Percentiles rank a stretch among this genome's conserved stretches.
Evolutionary conservation across 2,329 filamentous ascomycete species (phyloP).

Genomic region (Aquanectria penicillioides): DNA sequence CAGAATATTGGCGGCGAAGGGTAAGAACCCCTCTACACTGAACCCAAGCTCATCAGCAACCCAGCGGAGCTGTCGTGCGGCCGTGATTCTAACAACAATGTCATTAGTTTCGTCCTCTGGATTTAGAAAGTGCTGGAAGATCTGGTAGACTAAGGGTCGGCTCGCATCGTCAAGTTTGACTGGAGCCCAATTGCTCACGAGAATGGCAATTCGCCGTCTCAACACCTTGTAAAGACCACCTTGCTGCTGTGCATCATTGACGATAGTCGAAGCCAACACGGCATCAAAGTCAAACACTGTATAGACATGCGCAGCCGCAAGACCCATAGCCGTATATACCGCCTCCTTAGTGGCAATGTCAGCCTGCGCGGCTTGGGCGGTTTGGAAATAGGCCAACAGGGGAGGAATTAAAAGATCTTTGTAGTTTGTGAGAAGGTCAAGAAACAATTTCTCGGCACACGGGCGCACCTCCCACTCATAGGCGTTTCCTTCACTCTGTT

Average conservation of each 20-base stretch:
- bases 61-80: slow-evolving; percentile 83
- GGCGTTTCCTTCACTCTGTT: slow-evolving; percentile 84
- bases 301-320: slow-evolving; percentile 81
- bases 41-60: slow-evolving; percentile 90
- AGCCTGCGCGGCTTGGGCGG: slow-evolving; percentile 71
- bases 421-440: slow-evolving; percentile 90
- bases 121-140: slow-evolving; percentile 88
- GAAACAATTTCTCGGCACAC: slow-evolving; percentile 92
- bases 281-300: slow-evolving; percentile 83
- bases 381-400: slow-evolving; percentile 83
- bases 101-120: slow-evolving; percentile 84
- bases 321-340: slow-evolving; percentile 90
- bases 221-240: slow-evolving; percentile 79
- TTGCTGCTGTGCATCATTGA: slow-evolving; percentile 77
- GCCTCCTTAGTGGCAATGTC: slow-evolving; percentile 91
- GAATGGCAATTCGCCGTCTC: slow-evolving; percentile 85
- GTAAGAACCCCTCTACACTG: slow-evolving; percentile 75
- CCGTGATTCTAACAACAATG: slow-evolving; percentile 89
- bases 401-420: slow-evolving; percentile 83
- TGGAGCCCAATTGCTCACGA: slow-evolving; percentile 89
- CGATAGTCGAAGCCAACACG: slow-evolving; percentile 79
- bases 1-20: slow-evolving; percentile 79
- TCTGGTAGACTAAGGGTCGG: slow-evolving; percentile 81
- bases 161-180: slow-evolving; percentile 77
- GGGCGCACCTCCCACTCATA: slow-evolving; percentile 94